A percentile compares a stretch with the other conserved stretches of the same genome.
Conservation (phyloP, 1,284 basidiomycete species). For the Leccinum subspadiceum region DNA sequence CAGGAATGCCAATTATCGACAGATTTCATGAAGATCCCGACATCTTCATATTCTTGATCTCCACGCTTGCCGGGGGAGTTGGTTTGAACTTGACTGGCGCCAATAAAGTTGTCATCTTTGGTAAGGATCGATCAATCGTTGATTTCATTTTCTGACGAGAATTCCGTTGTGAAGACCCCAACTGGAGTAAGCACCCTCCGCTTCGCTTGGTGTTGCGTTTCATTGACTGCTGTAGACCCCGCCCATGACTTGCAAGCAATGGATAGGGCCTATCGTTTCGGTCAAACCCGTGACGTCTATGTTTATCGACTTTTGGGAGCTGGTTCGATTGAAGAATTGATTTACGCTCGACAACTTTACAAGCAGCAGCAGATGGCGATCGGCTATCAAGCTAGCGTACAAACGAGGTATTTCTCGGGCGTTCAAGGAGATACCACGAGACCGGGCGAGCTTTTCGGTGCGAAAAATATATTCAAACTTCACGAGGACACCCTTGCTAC, state of each 20-base stretch:
- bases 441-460: slow-evolving; percentile 80
- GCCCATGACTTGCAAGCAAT: slow-evolving; percentile 86
- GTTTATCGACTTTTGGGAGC: slow-evolving; percentile 84
- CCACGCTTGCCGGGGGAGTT: slow-evolving; percentile 75
- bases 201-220: neutral
- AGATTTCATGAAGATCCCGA: slow-evolving; percentile 73
- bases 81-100: slow-evolving; percentile 75
- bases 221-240: slow-evolving; percentile 52
- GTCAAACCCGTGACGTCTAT: slow-evolving; percentile 82
- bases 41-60: slow-evolving; percentile 77
- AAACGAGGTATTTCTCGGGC: slow-evolving; percentile 80
- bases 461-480: slow-evolving; percentile 80
- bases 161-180: slow-evolving; percentile 60
- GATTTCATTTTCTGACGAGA: neutral
- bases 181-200: slow-evolving; percentile 69
- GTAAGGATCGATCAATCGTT: slow-evolving; percentile 38
- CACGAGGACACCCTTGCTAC: slow-evolving; percentile 72
- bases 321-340: slow-evolving; percentile 83
- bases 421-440: slow-evolving; percentile 72
- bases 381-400: slow-evolving; percentile 78
- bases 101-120: slow-evolving; percentile 86
- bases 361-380: slow-evolving; percentile 90
- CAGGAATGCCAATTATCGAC: slow-evolving; percentile 83
- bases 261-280: slow-evolving; percentile 88
- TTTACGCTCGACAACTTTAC: slow-evolving; percentile 84